Evolutionary conservation across 208 protist species (phyloP), one percentile per base, ranked within the genome.

Genomic region (Strigomonas oncopelti): DNA sequence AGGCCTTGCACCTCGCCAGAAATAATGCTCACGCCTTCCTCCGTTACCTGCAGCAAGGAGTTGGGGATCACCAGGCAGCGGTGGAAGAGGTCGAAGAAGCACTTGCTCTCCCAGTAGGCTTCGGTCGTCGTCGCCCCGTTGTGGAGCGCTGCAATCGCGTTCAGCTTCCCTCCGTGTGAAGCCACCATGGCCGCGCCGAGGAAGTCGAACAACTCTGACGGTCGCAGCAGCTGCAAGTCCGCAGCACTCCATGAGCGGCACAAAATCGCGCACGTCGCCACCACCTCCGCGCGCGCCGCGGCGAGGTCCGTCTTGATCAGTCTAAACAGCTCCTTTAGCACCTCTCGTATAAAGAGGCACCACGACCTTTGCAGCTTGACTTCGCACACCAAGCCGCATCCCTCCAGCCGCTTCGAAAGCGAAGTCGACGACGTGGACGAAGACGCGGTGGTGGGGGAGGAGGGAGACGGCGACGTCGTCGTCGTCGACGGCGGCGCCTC

Each of bases 1-100:
- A 96, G 63, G 0, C 87, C 90, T 46, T 92, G 76, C 38, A 88
- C 88, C 67, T 96, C 90, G 46, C 86, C 86, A 36, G 93, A 81
- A 13, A 92, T 81, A 65, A 93, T 64, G 27, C 75, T 81, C 22
- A 92, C 81, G 14, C 81, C 81, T 20, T 92, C 84, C 9, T 80
- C 67, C 11, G 80, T 81, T 11, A 83, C 74, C 63, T 90, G 87
- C 45, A 96, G 72, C 52, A 91, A 71, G 28, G 83, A 67, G 68
- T 96, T 96, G 16, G 90, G 90, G 5, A 87, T 74, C 25, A 96
- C 74, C 14, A 85, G 73, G 54, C 79, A 76, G 9, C 86, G 86
- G 59, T 88, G 81, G 9, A 77, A 58, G n/a, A 96, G 65, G 46
- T 83, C 81, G 38, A 94, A 88, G 8, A 96, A 65, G 18, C 83